phyloP scores from a whole-genome alignment of 73 alveolate species.

The Uronychia binucleata region DNA sequence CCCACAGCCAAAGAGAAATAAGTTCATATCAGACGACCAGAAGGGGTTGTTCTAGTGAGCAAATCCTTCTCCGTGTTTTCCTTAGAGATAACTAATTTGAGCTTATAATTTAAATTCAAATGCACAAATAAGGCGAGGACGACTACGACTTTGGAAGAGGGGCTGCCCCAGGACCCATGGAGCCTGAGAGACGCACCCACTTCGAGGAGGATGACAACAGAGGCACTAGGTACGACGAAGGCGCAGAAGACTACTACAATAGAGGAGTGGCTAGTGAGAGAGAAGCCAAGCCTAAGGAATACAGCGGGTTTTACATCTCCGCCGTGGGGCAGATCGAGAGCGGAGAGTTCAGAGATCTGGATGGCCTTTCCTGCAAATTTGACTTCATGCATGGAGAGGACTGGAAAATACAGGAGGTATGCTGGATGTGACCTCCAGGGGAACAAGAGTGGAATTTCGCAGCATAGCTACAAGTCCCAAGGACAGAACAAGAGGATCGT shows the following conservation, averaged over 20 bases:
- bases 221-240: neutral
- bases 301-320: constrained; percentile 25
- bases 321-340: constrained; percentile 79
- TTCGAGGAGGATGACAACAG: neutral
- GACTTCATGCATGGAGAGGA: constrained; percentile 82
- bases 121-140: neutral
- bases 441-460: constrained; percentile 64
- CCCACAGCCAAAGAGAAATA: neutral
- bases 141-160: constrained; percentile 1
- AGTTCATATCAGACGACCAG: neutral
- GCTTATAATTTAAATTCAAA: neutral
- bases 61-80: neutral
- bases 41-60: neutral
- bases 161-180: neutral
- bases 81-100: neutral
- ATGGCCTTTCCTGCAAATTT: constrained; percentile 72
- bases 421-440: constrained; percentile 56
- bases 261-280: neutral
- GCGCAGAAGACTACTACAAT: neutral
- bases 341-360: constrained; percentile 67
- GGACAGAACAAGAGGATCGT: constrained; percentile 70
- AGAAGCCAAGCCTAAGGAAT: neutral
- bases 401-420: constrained; percentile 62
- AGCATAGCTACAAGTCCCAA: constrained; percentile 77
- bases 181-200: no score